Base-by-base conservation (phyloP, 768 basidiomycete genomes). In the Cystofilobasidium bisporidii region DNA sequence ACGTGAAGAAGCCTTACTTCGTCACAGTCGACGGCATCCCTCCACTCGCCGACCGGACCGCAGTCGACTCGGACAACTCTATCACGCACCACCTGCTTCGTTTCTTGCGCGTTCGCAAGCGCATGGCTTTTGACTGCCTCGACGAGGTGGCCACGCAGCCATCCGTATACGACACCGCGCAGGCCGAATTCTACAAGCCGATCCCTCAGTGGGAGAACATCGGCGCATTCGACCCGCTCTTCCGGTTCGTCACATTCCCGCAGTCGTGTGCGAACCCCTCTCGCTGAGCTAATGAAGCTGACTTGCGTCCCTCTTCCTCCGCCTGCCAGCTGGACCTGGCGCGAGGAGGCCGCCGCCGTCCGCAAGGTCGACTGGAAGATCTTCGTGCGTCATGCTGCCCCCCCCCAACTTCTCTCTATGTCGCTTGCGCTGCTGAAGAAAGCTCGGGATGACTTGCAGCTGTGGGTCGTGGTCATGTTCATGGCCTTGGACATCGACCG, bases 361-460 rank as follows among this genome's bases (percentile, higher is more conserved):
- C 81, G 85, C 59, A 85, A 83, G 72, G 81, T 85, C 11, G 86
- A 87, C 76, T 72, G 78, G 64, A 79, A 81, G 38, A 82, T 88
- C 71, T 82, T 84, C 83, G 1, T 77, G 76, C 75, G 69, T 74
- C 3, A n/a, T n/a, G n/a, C n/a, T n/a, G n/a, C n/a, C n/a, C n/a
- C 33, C 77, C 59, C 76, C 84, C 70, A 86, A 85, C 84, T 86
- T 87, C 77, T 84, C 26, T 55, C 28, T 55, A 84, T 70, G 76
- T 73, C 3, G n/a, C n/a, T n/a, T n/a, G n/a, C 55, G 61, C 69
- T 24, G 71, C 20, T 55, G 61, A 53, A 0, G 22, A 33, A 3
- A 6, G n/a, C 26, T 24, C 0, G n/a, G 41, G 67, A 40, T 56
- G 56, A 9, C 67, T 62, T 59, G 69, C 71, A 32, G 69, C 69